A percentile compares a stretch with the other conserved stretches of the same genome.
Evolutionary conservation across 192 early-diverging fungal species (phyloP).

Genomic region (Neocallimastix lanati): DNA sequence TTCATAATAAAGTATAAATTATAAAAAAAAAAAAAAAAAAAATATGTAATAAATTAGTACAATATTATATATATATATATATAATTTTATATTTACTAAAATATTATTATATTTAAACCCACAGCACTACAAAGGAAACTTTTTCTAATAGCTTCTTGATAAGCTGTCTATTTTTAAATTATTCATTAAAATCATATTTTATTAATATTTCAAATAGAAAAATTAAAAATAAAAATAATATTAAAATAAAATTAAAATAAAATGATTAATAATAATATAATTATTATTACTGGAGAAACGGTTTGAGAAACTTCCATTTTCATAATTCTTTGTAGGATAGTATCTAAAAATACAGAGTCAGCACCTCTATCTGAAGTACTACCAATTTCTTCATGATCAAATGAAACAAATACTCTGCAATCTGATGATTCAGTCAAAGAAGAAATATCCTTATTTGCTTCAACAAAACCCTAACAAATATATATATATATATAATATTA

Average conservation of each 20-base stretch:
- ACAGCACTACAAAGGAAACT: not conserved
- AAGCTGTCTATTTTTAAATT: not conserved
- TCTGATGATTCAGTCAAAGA: conserved; percentile 40
- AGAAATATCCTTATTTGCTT: conserved; percentile 16
- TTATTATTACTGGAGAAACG: not conserved
- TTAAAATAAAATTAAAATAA: not conserved
- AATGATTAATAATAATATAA: too few species aligned
- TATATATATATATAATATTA: conserved; percentile 5
- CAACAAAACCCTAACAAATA: conserved; percentile 28
- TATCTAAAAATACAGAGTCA: conserved; percentile 66
- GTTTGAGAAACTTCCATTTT: not conserved
- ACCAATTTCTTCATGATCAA: conserved; percentile 98
- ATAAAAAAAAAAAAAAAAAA: too few species aligned
- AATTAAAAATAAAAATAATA: not conserved
- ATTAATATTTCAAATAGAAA: too few species aligned
- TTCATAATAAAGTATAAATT: too few species aligned
- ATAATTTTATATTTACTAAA: too few species aligned
- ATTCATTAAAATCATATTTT: too few species aligned
- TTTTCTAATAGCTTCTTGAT: not conserved
- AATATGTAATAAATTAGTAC: too few species aligned
- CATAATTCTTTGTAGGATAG: conserved; percentile 45
- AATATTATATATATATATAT: too few species aligned
- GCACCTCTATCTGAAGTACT: conserved; percentile 85
- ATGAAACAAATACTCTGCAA: conserved; percentile 73
- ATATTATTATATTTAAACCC: not conserved